Conservation (phyloP, 148 eudicot genomes). For the Fagopyrum esculentum region DNA sequence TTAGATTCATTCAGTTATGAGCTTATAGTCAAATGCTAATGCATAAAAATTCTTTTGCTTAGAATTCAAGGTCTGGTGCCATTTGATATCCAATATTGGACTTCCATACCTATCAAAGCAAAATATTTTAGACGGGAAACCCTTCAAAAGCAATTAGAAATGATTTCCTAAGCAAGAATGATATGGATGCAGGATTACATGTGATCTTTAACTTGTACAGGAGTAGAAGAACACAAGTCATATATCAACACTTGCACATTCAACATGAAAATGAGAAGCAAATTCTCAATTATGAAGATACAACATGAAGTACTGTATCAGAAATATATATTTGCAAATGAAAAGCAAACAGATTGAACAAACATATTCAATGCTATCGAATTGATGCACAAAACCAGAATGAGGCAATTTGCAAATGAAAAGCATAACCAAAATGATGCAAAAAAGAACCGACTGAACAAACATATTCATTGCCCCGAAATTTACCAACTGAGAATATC, state of each 20-base stretch:
- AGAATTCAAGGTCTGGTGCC: slow-evolving; percentile 81
- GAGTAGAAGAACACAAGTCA: slow-evolving; percentile 85
- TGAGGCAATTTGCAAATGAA: no score
- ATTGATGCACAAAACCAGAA: no score
- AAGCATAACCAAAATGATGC: no score
- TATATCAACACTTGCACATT: slow-evolving; percentile 64
- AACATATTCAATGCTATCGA: no score
- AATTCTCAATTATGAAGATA: not conserved
- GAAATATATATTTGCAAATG: not conserved
- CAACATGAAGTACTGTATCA: not conserved
- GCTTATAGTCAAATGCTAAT: no score
- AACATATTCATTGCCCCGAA: no score
- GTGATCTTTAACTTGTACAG: slow-evolving; percentile 87
- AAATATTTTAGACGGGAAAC: not conserved
- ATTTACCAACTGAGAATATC: no score
- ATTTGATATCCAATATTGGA: slow-evolving; percentile 75
- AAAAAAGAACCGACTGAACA: no score
- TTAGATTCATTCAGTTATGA: no score
- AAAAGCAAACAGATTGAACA: no score
- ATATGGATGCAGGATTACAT: slow-evolving; percentile 49
- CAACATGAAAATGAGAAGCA: slow-evolving; percentile 13
- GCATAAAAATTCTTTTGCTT: slow-evolving; percentile 39
- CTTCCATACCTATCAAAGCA: slow-evolving; percentile 68
- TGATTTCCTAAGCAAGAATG: not conserved
- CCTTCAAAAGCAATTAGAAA: not conserved